phyloP scores from a whole-genome alignment of 2,329 filamentous ascomycete species.

The Calycina marina region DNA sequence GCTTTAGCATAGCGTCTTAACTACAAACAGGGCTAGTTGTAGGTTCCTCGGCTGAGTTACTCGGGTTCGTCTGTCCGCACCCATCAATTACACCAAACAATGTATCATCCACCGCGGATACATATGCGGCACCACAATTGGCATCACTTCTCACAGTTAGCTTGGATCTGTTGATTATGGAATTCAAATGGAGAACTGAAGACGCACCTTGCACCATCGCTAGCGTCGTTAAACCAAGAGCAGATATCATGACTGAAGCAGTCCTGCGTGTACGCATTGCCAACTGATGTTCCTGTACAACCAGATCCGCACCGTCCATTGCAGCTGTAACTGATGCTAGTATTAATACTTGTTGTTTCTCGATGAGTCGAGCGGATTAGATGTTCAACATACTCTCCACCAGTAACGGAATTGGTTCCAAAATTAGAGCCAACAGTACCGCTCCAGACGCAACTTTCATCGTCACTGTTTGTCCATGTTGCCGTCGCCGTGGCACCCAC shows the following conservation, averaged over 20 bases:
- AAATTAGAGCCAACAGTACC: conserved; percentile 34
- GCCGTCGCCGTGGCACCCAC: conserved; percentile 29
- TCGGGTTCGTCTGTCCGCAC: conserved; percentile 25
- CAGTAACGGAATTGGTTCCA: conserved; percentile 26
- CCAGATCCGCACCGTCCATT: conserved; percentile 34
- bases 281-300: conserved; percentile 28
- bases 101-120: conserved; percentile 30
- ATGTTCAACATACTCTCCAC: conserved; percentile 31
- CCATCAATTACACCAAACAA: conserved; percentile 23
- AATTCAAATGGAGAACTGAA: too few species aligned
- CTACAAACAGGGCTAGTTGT: conserved; percentile 17
- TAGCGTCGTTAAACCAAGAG: conserved; percentile 34
- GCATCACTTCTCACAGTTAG: conserved; percentile 26
- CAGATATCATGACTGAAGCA: conserved; percentile 37
- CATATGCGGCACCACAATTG: conserved; percentile 32
- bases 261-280: conserved; percentile 34
- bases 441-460: conserved; percentile 28
- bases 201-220: conserved; percentile 30
- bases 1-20: too few species aligned
- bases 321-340: conserved; percentile 30
- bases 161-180: neutral
- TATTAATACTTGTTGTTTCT: too few species aligned
- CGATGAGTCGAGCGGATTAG: too few species aligned
- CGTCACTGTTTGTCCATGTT: conserved; percentile 30
- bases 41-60: conserved; percentile 17